Conservation (phyloP, 148 eudicot genomes). For the Oxyria digyna region DNA sequence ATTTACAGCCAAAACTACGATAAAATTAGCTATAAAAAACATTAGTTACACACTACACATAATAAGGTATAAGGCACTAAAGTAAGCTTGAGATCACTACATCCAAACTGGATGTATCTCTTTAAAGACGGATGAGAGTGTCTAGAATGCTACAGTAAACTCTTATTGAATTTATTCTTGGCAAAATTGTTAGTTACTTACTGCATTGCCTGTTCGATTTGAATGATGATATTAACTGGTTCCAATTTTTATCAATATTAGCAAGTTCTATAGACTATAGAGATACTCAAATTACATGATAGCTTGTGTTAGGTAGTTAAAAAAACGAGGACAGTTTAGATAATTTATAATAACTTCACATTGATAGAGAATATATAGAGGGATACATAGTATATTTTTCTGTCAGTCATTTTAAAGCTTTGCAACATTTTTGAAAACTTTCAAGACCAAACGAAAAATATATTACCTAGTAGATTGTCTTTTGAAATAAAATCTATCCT, state of each 20-base stretch:
- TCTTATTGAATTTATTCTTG: background rate
- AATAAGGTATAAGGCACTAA: background rate
- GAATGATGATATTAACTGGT: background rate
- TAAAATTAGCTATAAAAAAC: background rate
- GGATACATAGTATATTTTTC: too few species aligned
- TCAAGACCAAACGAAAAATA: background rate
- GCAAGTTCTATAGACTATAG: background rate
- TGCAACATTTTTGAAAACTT: too few species aligned
- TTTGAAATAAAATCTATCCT: background rate
- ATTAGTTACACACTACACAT: background rate
- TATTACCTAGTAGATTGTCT: background rate
- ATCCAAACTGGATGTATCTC: background rate
- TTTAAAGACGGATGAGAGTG: background rate
- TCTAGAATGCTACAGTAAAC: background rate
- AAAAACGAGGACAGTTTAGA: too few species aligned
- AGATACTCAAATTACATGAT: background rate
- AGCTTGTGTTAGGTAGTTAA: background rate
- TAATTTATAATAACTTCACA: too few species aligned
- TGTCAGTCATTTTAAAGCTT: too few species aligned
- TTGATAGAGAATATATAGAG: too few species aligned
- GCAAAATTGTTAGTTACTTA: background rate
- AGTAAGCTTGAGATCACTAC: background rate
- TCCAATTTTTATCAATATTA: background rate
- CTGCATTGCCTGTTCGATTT: background rate
- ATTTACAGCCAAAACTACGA: background rate